A percentile compares a stretch with the other conserved stretches of the same genome.
Evolutionary conservation across 2,329 filamentous ascomycete genomes (phyloP).

Genomic region (Trichoderma asperellum): DNA sequence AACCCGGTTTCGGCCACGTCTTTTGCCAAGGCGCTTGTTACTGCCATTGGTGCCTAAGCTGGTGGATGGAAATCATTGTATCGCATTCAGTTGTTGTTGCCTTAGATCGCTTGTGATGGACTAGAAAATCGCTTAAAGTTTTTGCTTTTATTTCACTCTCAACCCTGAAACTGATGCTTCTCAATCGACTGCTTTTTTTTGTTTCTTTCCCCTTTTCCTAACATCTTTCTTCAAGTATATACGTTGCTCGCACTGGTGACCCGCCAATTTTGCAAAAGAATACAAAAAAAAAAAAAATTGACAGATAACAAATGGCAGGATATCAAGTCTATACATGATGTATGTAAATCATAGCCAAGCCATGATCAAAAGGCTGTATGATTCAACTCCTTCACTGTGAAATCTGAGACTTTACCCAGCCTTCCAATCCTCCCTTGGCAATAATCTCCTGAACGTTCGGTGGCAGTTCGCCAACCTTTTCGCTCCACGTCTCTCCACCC

Average conservation of each 20-base stretch:
- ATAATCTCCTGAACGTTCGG: conserved; percentile 88
- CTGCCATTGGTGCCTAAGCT: conserved; percentile 39
- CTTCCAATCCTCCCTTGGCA: conserved; percentile 58
- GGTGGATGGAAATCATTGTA: not conserved
- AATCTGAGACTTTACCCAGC: not conserved
- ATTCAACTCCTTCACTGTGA: not conserved
- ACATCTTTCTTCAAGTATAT: not conserved
- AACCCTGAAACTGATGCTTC: not conserved
- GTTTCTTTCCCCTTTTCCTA: not conserved
- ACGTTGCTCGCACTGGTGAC: not conserved
- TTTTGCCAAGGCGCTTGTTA: conserved; percentile 56
- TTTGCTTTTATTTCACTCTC: not conserved
- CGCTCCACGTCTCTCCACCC: conserved; percentile 69
- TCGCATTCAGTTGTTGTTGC: not conserved
- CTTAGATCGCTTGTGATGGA: not conserved
- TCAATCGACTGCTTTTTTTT: not conserved
- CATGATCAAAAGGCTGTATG: not conserved
- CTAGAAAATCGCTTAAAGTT: not conserved
- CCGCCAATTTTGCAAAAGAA: not conserved
- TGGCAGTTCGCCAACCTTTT: conserved; percentile 82
- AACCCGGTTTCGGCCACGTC: conserved; percentile 58
- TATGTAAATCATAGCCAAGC: not conserved
- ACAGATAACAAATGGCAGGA: not conserved
- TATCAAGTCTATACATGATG: not conserved
- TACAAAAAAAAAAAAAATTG: not conserved